Conservation (phyloP, 2,329 filamentous ascomycete genomes). For the Colletotrichum sp. region DNA sequence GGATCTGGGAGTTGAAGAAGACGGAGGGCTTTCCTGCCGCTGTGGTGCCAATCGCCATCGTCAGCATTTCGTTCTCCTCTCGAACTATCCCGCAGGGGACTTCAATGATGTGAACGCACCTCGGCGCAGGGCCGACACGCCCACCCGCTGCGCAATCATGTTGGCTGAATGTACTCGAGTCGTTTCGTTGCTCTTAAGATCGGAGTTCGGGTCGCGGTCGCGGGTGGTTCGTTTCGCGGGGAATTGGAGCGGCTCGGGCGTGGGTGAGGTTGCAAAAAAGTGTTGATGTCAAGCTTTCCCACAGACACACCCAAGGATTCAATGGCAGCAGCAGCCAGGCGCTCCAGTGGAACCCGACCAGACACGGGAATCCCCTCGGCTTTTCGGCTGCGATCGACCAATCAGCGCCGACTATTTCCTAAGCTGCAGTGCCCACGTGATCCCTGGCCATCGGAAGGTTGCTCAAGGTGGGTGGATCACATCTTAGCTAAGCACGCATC, state of each 20-base stretch:
- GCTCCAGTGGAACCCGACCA: neutral
- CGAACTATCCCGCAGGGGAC: neutral
- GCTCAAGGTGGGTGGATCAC: neutral
- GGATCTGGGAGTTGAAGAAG: slow-evolving; percentile 53
- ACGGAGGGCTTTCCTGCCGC: slow-evolving; percentile 44
- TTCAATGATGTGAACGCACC: slow-evolving; percentile 42
- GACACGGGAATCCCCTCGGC: slow-evolving; percentile 32
- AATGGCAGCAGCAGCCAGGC: neutral
- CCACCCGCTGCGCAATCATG: slow-evolving; percentile 64
- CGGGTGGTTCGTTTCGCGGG: neutral
- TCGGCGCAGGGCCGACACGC: slow-evolving; percentile 64
- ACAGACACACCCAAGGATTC: neutral
- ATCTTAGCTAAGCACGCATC: neutral
- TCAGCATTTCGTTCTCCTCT: neutral
- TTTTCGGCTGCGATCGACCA: slow-evolving; percentile 50
- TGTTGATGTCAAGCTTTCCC: slow-evolving; percentile 21
- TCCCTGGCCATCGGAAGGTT: neutral
- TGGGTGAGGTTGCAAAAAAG: neutral
- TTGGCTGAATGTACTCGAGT: slow-evolving; percentile 24
- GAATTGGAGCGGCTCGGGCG: slow-evolving; percentile 19
- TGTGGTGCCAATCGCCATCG: slow-evolving; percentile 30
- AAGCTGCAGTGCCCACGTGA: slow-evolving; percentile 28
- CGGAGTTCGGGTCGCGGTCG: neutral
- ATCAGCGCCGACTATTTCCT: slow-evolving; percentile 42
- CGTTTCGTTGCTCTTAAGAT: neutral